Evolutionary conservation across 768 basidiomycete genomes (phyloP), one percentile per base, ranked within the genome.

Genomic region (Amylocystis lapponica): DNA sequence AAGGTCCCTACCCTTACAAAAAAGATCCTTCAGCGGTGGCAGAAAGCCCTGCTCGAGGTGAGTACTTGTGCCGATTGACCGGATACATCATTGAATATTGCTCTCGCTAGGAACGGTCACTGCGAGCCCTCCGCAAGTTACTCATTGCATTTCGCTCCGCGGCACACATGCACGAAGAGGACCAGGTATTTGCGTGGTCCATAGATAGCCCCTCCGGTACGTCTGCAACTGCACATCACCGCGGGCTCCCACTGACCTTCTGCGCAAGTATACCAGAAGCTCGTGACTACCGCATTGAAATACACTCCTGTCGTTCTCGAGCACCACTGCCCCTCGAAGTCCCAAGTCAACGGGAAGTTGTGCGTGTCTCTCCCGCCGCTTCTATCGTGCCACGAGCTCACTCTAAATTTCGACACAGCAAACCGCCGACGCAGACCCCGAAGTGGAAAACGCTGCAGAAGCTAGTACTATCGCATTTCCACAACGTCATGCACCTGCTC

Each of bases 121-220:
- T 98, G 41, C 78, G 86, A 43, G 82, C 90, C 0, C 67, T 98
- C 30, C 72, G 90, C 45, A 90, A 85, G 56, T 70, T 95, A 6
- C 67, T 96, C 27, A 73, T 94, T 25, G 95, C 92, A 0, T 98
- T 98, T 73, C 78, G 94, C 40, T 80, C 91, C 5, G 95, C 93
- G 4, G 87, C 78, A 0, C 79, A 89, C 57, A 83, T 91, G 78
- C 91, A 96, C 55, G 86, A 91, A 49, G 89, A 92, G 8, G 75
- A 81, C 36, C 79, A 83, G 41, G 68, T 79, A 27, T 69, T 86
- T n/a, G 82, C 81, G 6, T 98, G 90, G 84, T 78, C 76, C 39
- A 92, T 98, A 40, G 86, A 95, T 53, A 86, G 71, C 58, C 73
- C 93, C 1, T 67, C 76, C 39, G 83, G 90, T 90, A 52, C 44